These are phyloP conservation scores for Posidonia oceanica DNA, from an alignment of 116 monocot genomes.

Conservation along the genomic window DNA sequence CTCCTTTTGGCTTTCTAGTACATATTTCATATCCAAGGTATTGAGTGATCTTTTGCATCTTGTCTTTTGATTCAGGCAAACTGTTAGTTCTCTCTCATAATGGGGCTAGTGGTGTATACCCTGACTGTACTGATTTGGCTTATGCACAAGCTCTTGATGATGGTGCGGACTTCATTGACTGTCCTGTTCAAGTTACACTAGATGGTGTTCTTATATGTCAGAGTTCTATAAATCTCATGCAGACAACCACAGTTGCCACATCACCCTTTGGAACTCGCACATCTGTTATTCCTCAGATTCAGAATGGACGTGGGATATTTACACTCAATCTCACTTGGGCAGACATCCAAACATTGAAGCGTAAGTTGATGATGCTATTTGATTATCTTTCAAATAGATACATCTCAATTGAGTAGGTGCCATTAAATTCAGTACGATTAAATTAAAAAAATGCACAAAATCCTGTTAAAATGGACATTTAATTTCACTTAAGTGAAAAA, in stretches of 20 bases:
- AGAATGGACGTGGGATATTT: slow-evolving; percentile 44
- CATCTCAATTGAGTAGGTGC: too few relatives aligned
- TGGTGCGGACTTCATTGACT: slow-evolving; percentile 76
- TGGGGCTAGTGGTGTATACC: slow-evolving; percentile 83
- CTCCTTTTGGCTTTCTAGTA: too few relatives aligned
- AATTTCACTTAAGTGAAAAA: too few relatives aligned
- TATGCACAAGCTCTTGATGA: slow-evolving; percentile 65
- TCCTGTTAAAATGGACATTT: too few relatives aligned
- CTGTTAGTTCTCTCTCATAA: slow-evolving; percentile 64
- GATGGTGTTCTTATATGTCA: slow-evolving; percentile 68
- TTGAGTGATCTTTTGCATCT: background rate
- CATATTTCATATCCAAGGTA: background rate
- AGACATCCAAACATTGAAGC: slow-evolving; percentile 57
- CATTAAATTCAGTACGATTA: too few relatives aligned
- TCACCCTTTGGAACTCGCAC: slow-evolving; percentile 28
- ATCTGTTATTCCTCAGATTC: slow-evolving; percentile 44
- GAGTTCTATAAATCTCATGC: slow-evolving; percentile 58
- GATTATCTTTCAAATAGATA: too few relatives aligned
- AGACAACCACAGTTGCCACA: slow-evolving; percentile 30
- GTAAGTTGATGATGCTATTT: slow-evolving; percentile 23
- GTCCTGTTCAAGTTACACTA: slow-evolving; percentile 68
- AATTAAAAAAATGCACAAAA: too few relatives aligned
- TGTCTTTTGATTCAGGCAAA: slow-evolving; percentile 29
- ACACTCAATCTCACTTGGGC: slow-evolving; percentile 87
- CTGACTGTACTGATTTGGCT: slow-evolving; percentile 84